Percentiles rank a stretch among this genome's conserved stretches.
Conservation (phyloP, 208 protist species). For the Trypanosoma platydactyli region DNA sequence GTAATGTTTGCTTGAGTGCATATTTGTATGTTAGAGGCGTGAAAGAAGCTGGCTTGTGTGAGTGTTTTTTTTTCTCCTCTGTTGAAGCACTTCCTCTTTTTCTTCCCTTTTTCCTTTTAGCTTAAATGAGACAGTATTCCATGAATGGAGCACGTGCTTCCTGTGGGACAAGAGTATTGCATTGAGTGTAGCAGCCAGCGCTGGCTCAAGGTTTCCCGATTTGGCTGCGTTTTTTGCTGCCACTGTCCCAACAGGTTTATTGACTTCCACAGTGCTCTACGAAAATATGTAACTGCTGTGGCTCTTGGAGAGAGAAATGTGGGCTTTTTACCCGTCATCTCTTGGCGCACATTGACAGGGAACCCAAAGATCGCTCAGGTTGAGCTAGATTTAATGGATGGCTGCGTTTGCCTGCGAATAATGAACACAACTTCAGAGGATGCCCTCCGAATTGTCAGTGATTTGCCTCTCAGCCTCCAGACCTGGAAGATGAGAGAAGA, state of each 20-base stretch:
- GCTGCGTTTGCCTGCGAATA: conserved; percentile 15
- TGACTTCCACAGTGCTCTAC: conserved; percentile 50
- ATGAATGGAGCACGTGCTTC: conserved; percentile 59
- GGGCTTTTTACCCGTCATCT: conserved; percentile 48
- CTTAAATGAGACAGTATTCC: conserved; percentile 6
- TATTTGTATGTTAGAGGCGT: too few species aligned
- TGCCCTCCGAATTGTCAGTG: conserved; percentile 22
- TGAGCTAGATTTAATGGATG: conserved; percentile 44
- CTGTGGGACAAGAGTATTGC: conserved; percentile 32
- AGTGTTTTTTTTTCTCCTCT: too few species aligned
- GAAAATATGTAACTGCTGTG: conserved; percentile 29
- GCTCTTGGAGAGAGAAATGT: conserved; percentile 12
- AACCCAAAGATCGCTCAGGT: conserved; percentile 40
- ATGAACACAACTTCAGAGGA: conserved; percentile 25
- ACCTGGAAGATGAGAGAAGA: conserved; percentile 14
- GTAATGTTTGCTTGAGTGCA: too few species aligned
- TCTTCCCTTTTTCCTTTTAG: conserved; percentile 5
- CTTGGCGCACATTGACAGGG: conserved; percentile 38
- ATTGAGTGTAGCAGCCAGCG: conserved; percentile 33
- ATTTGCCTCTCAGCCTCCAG: conserved; percentile 17
- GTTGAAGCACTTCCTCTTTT: not conserved
- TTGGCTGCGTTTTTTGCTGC: conserved; percentile 71
- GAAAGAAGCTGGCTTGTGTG: too few species aligned
- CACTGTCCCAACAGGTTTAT: conserved; percentile 36
- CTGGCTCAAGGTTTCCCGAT: conserved; percentile 60